A percentile compares a stretch with the other conserved stretches of the same genome.
Evolutionary conservation across 2,329 filamentous ascomycete genomes (phyloP).

Genomic region (Colletotrichum costaricense): DNA sequence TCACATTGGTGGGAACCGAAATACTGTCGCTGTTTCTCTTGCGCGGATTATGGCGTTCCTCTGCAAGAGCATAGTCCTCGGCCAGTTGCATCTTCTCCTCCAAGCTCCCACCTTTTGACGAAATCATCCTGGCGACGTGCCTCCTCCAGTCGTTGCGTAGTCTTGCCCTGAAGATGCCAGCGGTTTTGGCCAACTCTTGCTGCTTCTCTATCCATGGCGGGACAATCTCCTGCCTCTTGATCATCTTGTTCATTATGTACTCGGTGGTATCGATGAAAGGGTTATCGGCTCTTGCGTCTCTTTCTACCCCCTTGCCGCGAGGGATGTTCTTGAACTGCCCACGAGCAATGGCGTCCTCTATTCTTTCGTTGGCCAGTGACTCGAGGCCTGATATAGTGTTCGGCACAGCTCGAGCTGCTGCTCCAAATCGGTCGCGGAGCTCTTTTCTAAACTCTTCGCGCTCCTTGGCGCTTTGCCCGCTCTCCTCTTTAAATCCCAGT

Average conservation of each 20-base stretch:
- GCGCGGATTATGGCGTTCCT: conserved; percentile 72
- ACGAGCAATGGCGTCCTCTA: conserved; percentile 92
- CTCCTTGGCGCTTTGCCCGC: conserved; percentile 75
- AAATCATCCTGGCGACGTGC: conserved; percentile 82
- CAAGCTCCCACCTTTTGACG: conserved; percentile 80
- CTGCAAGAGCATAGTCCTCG: conserved; percentile 79
- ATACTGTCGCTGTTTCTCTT: conserved; percentile 58
- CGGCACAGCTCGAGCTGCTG: conserved; percentile 78
- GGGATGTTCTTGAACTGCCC: conserved; percentile 90
- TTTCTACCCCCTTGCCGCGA: conserved; percentile 81
- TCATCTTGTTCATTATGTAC: conserved; percentile 99
- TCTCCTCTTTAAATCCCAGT: conserved; percentile 57
- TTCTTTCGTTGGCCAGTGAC: conserved; percentile 88
- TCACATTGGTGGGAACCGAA: conserved; percentile 57
- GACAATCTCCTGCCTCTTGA: conserved; percentile 93
- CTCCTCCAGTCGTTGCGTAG: conserved; percentile 86
- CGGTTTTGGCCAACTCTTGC: conserved; percentile 81
- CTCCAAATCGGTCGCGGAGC: conserved; percentile 83
- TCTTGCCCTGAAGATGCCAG: conserved; percentile 77
- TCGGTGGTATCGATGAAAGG: conserved; percentile 97
- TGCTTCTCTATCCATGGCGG: conserved; percentile 99
- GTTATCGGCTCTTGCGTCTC: conserved; percentile 84
- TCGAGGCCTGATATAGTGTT: conserved; percentile 82
- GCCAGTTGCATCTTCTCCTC: conserved; percentile 79
- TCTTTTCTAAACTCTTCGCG: conserved; percentile 77